Conservation (phyloP, 1,284 basidiomycete species). For the Ceratobasidium sp. region DNA sequence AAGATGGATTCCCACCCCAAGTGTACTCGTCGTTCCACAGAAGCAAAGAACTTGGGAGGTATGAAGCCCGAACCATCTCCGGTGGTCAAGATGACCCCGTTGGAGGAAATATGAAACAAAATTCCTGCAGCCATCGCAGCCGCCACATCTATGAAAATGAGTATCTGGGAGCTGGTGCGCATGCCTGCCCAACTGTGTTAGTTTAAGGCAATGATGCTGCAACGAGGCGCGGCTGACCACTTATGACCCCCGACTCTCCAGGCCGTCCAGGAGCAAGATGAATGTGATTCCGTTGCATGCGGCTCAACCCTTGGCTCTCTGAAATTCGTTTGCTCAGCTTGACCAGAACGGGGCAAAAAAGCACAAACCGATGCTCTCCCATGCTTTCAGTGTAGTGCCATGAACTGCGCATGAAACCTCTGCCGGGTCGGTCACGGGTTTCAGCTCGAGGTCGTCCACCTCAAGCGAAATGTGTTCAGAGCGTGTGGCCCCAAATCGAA, state of each 20-base stretch:
- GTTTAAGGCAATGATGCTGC: not conserved
- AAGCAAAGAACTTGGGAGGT: constrained; percentile 67
- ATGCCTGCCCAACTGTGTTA: constrained; percentile 66
- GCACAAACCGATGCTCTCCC: constrained; percentile 75
- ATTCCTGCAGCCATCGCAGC: constrained; percentile 75
- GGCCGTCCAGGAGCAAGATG: constrained; percentile 77
- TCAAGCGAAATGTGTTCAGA: constrained; percentile 51
- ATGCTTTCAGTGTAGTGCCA: constrained; percentile 74
- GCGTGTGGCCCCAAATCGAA: not conserved
- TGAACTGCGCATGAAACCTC: constrained; percentile 83
- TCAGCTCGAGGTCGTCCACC: constrained; percentile 74
- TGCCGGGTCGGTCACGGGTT: constrained; percentile 66
- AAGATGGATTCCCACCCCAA: constrained; percentile 40
- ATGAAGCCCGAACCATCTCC: constrained; percentile 72
- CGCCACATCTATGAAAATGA: constrained; percentile 79
- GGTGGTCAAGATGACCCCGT: constrained; percentile 85
- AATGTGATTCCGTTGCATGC: constrained; percentile 88
- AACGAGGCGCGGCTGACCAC: constrained; percentile 63
- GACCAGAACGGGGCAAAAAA: not conserved
- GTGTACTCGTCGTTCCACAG: constrained; percentile 60
- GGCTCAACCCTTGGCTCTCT: constrained; percentile 79
- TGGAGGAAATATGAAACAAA: constrained; percentile 77
- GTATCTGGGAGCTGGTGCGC: constrained; percentile 74
- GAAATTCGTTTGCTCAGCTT: constrained; percentile 40
- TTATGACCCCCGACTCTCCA: constrained; percentile 72